phyloP scores from a whole-genome alignment of 75 land plant species.

The Pinus tabuliformis region DNA sequence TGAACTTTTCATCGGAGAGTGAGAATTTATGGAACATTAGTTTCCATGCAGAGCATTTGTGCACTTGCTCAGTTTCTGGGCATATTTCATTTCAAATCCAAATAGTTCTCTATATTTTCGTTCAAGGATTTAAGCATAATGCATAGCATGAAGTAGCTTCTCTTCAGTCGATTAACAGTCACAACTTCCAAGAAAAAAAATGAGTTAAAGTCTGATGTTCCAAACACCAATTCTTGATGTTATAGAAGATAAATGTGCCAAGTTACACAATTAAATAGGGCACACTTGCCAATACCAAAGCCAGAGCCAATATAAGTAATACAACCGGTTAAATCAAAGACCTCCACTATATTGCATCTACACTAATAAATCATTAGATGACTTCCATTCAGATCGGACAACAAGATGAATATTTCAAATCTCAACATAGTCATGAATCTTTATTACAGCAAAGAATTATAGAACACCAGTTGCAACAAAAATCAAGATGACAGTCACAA shows the following conservation, averaged over 20 bases:
- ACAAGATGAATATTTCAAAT: too few species aligned
- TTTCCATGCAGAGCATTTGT: too few species aligned
- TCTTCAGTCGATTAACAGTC: background rate
- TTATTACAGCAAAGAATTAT: background rate
- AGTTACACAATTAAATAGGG: background rate
- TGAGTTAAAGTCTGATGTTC: background rate
- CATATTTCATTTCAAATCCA: too few species aligned
- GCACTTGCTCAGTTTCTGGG: too few species aligned
- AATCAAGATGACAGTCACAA: background rate
- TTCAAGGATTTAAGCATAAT: background rate
- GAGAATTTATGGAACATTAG: too few species aligned
- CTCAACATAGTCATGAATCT: too few species aligned
- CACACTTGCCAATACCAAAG: background rate
- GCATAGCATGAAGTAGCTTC: background rate
- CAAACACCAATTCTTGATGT: background rate
- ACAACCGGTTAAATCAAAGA: background rate
- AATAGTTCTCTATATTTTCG: too few species aligned
- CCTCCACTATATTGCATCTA: background rate
- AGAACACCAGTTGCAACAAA: constrained; percentile 7
- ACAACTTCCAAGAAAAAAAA: too few species aligned
- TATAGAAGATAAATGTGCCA: background rate
- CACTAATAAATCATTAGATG: background rate
- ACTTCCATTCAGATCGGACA: background rate
- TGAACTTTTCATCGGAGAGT: too few species aligned
- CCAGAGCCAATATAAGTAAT: background rate